Evolutionary conservation across 495 filamentous ascomycete species (phyloP).

Genomic region (Podospora australis): DNA sequence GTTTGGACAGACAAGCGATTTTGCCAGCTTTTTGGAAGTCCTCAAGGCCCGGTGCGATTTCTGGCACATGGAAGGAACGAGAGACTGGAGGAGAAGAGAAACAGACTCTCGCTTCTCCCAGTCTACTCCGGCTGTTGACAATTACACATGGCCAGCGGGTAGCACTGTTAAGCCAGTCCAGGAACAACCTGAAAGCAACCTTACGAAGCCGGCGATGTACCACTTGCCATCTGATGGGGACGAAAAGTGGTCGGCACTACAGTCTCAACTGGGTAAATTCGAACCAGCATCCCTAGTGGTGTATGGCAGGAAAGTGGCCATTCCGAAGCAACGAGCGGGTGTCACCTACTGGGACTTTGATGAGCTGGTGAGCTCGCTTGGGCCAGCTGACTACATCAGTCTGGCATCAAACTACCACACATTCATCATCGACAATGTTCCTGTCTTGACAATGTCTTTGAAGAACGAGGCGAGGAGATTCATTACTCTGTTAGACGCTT

Average conservation of each 20-base stretch:
- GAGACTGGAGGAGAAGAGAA: slow-evolving; percentile 57
- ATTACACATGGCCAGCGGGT: neutral
- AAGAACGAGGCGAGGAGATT: slow-evolving; percentile 68
- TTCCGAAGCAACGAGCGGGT: slow-evolving; percentile 45
- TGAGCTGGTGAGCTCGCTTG: slow-evolving; percentile 53
- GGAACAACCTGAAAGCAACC: neutral
- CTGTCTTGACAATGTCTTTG: slow-evolving; percentile 47
- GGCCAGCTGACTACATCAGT: slow-evolving; percentile 67
- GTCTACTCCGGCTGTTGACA: no score
- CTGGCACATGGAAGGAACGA: slow-evolving; percentile 62
- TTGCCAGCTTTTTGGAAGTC: slow-evolving; percentile 60
- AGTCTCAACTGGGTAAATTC: slow-evolving; percentile 29
- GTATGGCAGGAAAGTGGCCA: slow-evolving; percentile 51
- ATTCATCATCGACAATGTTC: slow-evolving; percentile 55
- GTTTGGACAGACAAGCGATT: slow-evolving; percentile 54
- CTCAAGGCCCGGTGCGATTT: slow-evolving; percentile 62
- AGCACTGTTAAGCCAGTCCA: neutral
- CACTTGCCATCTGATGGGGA: slow-evolving; percentile 21
- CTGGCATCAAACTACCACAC: slow-evolving; percentile 65
- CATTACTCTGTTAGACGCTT: slow-evolving; percentile 64
- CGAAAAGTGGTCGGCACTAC: slow-evolving; percentile 9
- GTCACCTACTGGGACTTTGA: slow-evolving; percentile 51
- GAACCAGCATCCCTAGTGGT: slow-evolving; percentile 43
- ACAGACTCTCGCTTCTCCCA: no score
- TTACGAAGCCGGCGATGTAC: slow-evolving; percentile 27